Percentiles rank a stretch among this genome's conserved stretches.
Conservation (phyloP, 2,329 filamentous ascomycete species). For the Aspergillus sp. region DNA sequence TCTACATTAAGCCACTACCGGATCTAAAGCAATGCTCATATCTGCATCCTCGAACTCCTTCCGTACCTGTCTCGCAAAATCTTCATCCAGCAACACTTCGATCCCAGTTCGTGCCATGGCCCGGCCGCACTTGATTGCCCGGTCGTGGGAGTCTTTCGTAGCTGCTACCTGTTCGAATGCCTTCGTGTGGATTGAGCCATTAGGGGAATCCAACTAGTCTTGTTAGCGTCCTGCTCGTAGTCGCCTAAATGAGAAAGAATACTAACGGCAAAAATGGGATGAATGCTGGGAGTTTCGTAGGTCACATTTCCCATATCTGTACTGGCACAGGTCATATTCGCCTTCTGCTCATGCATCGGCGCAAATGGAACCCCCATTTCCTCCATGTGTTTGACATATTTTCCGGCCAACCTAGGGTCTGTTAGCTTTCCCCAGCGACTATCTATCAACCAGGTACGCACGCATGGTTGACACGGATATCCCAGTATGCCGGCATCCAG, state of each 20-base stretch:
- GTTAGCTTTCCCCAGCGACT: neutral
- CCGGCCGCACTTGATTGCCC: neutral
- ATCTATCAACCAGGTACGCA: neutral
- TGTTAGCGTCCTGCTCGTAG: neutral
- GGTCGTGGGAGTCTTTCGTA: neutral
- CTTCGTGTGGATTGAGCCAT: neutral
- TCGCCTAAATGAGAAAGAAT: neutral
- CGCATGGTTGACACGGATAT: neutral
- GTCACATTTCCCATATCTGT: neutral
- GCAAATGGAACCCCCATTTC: neutral
- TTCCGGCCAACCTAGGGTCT: neutral
- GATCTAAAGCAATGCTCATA: neutral
- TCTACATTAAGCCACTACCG: neutral
- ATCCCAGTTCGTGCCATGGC: neutral
- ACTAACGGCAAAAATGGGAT: neutral
- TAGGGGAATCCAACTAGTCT: neutral
- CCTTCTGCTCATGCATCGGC: neutral
- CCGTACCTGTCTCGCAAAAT: neutral
- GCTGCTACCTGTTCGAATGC: neutral
- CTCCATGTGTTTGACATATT: neutral
- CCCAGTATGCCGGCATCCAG: neutral
- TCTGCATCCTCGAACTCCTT: neutral
- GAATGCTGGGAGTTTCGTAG: neutral
- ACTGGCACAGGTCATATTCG: neutral
- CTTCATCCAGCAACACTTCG: conserved; percentile 1